These are phyloP conservation scores for Pseudogymnoascus sp. DNA, from an alignment of 2,329 filamentous ascomycete species.

Conservation along the genomic window DNA sequence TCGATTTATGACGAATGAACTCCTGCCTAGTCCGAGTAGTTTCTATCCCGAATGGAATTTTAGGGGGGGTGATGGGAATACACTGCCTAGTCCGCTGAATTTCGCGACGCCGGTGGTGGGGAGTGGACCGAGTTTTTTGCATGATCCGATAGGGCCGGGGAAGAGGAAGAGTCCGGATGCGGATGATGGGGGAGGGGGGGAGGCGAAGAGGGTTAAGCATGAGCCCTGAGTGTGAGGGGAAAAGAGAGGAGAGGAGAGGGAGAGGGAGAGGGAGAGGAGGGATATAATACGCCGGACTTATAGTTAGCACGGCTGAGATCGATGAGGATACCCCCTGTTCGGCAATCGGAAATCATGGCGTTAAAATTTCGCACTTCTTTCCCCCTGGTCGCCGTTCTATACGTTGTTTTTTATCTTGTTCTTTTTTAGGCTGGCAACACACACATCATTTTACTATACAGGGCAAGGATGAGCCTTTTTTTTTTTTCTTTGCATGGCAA, in stretches of 20 bases:
- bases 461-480: background rate
- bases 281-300: background rate
- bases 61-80: constrained; percentile 63
- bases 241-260: background rate
- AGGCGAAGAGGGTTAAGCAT: constrained; percentile 22
- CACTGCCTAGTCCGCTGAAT: constrained; percentile 83
- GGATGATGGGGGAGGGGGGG: constrained; percentile 20
- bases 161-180: constrained; percentile 26
- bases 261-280: background rate
- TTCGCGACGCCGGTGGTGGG: constrained; percentile 73
- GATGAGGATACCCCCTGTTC: background rate
- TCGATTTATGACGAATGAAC: constrained; percentile 77
- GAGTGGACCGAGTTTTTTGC: constrained; percentile 49
- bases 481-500: background rate
- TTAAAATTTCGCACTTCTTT: background rate
- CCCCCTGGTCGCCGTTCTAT: background rate
- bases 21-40: constrained; percentile 81
- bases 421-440: background rate
- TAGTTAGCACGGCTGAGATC: background rate
- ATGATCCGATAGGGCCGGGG: background rate
- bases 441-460: background rate
- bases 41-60: constrained; percentile 93
- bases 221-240: constrained; percentile 11
- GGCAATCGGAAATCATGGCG: background rate
- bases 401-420: background rate